Base-by-base conservation (phyloP, 108 stramenopile species). In the Nitzschia sp. region DNA sequence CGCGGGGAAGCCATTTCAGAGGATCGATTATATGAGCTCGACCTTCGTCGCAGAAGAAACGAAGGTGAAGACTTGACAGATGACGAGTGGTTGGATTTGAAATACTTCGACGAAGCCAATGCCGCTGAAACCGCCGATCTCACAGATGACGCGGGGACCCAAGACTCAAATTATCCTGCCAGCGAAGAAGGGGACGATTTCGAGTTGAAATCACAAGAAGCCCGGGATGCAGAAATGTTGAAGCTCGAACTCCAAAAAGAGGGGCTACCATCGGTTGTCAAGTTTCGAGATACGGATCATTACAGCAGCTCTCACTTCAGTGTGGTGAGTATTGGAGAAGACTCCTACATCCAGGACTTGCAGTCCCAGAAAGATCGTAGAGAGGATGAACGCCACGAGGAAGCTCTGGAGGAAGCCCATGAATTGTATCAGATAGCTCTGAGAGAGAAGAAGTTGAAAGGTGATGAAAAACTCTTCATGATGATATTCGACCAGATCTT, bases 321-420 rank as follows among this genome's bases (percentile, higher is more conserved):
- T 48, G 5, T 65, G 46, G 56, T 42, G 11, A 65, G 56, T 15
- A 39, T 58, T 22, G 63, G 72, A 25, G 72, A 63, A 12, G 64
- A 58, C 2, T 64, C 52, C 2, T 72, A 72, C 29, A 50, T 72
- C 8, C 6, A 57, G 19, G 72, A 72, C 19, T 25, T 72, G 6
- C 11, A 57, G 26, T 6, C 37, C 3, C 72, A 72, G 37, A 65
- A 46, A 51, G 48, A 65, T 12, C 0, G 26, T 10, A 40, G 72
- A 10, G 63, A 65, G 21, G 63, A 46, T 38, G 63, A 57, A 10
- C 63, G 72, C 10, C 15, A 46, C 5, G 72, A 72, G 51, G 61
- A 72, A 51, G 42, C 62, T 38, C 44, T 72, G 22, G 72, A 72
- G 42, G 72, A 72, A n/a, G 72, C 72, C 20, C 53, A 55, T n/a